Evolutionary conservation across 768 basidiomycete genomes (phyloP).

Genomic region (Naganishia friedmannii): DNA sequence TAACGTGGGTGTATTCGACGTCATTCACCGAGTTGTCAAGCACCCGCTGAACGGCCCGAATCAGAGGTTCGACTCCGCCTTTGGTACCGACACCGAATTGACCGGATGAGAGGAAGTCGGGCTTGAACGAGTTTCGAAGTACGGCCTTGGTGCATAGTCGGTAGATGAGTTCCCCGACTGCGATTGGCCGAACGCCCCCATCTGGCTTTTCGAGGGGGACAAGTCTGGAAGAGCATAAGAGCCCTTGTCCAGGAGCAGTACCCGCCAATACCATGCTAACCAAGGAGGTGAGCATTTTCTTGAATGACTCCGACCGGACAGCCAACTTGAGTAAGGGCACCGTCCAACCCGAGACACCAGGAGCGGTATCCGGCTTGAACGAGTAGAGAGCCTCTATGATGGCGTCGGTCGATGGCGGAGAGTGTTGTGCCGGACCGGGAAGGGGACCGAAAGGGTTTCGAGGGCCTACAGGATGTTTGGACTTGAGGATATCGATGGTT

Average conservation of each 20-base stretch:
- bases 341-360: no score
- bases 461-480: background rate
- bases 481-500: background rate
- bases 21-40: constrained; percentile 23
- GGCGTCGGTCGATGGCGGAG: background rate
- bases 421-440: background rate
- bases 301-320: no score
- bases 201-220: no score
- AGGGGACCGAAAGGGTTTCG: no score
- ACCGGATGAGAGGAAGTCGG: constrained; percentile 11
- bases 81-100: constrained; percentile 35
- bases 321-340: no score
- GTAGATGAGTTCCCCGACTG: no score
- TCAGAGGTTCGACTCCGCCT: constrained; percentile 34
- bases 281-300: background rate
- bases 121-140: constrained; percentile 25
- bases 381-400: background rate
- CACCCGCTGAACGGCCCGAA: constrained; percentile 28
- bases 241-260: constrained; percentile 23
- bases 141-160: no score
- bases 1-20: constrained; percentile 22
- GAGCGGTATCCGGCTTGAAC: no score
- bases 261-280: background rate
- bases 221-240: constrained; percentile 31
- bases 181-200: no score